phyloP scores from a whole-genome alignment of 2,329 filamentous ascomycete genomes.

The Colletotrichum neosansevieriae region DNA sequence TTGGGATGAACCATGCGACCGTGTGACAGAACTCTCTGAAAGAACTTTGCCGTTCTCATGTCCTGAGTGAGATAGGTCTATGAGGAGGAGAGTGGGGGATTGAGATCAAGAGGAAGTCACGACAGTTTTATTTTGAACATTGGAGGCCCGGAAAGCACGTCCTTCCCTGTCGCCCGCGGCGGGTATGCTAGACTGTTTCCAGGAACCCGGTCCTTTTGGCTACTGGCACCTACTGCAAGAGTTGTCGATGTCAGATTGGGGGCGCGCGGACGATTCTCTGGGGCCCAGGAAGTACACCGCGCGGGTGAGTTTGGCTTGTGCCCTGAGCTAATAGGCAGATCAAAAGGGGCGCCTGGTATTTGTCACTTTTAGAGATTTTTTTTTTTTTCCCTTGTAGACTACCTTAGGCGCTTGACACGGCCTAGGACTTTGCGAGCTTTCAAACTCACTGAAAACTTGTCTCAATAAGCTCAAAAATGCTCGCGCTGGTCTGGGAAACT shows the following conservation, averaged over 20 bases:
- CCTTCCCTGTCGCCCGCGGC: constrained; percentile 19
- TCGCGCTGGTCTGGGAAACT: no score
- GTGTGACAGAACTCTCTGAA: background rate
- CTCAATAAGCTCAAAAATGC: no score
- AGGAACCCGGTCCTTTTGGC: background rate
- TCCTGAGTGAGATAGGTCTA: background rate
- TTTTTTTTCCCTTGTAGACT: no score
- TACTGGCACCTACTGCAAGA: background rate
- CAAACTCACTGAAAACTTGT: no score
- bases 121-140: background rate
- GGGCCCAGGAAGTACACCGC: constrained; percentile 18
- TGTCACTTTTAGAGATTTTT: background rate
- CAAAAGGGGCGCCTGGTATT: background rate
- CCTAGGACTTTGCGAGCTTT: background rate
- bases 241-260: background rate
- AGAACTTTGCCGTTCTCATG: constrained; percentile 1
- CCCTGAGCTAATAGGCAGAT: background rate
- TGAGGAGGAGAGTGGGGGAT: background rate
- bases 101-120: background rate
- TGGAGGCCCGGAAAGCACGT: background rate
- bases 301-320: constrained; percentile 16
- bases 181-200: constrained; percentile 33
- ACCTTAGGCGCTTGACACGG: no score
- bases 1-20: constrained; percentile 11
- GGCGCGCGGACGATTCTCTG: background rate